Base-by-base conservation (phyloP, 352 stramenopile species). In the Elongisporangium undulatum region DNA sequence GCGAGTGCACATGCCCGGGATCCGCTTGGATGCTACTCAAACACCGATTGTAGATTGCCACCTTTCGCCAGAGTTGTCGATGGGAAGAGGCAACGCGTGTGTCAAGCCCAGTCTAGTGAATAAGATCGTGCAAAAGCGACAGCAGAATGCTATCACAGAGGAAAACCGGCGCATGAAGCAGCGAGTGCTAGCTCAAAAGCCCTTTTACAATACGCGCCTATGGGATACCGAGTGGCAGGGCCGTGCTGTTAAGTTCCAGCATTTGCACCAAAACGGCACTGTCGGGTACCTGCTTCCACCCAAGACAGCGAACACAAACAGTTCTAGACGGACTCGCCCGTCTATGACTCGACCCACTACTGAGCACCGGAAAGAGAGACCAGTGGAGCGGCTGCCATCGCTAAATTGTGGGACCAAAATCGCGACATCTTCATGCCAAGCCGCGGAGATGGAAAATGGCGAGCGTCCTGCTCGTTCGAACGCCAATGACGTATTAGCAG, bases 11-110 rank as follows among this genome's bases (percentile, higher is more conserved):
- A 87, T 87, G 66, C 83, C 83, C 23, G 83, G 83, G 41, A 81
- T 93, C 53, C 83, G 83, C 0, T 62, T 91, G 8, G 72, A 90
- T 22, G 67, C 79, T 10, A 79, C 72, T 0, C 83, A 93, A 58
- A 90, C 76, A 1, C 83, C 83, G 34, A 67, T 93, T 24, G 55
- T 93, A 24, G 83, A 93, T 62, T 93, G 81, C 52, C 82, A 91
- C 53, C 50, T 93, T 20, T 91, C 83, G 29, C 75, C 77, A 0
- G 77, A 93, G 55, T 80, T 72, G 16, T 67, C 81, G 0, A 82
- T 83, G 63, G 64, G 70, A 2, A 63, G 81, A 12, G 83, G 83
- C 19, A 75, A 87, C 17, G 83, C 83, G n/a, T 90, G 81, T 63
- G 85, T 77, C 52, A 92, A 92, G 58, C 69, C 61, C 17, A 79